phyloP scores from a whole-genome alignment of 805 yeast species.

The Lachancea mirantina region DNA sequence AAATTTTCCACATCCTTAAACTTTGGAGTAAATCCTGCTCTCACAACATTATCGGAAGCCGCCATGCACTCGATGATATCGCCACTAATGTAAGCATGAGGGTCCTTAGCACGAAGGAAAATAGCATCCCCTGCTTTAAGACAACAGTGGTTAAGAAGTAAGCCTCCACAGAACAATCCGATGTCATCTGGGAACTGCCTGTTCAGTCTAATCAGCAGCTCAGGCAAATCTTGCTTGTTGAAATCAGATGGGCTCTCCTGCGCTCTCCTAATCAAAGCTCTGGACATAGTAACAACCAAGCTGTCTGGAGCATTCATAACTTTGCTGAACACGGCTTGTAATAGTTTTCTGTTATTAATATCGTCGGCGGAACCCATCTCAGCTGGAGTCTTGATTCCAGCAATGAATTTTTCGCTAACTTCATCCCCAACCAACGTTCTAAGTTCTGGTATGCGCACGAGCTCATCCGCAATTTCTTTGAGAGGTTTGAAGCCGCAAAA shows the following conservation, averaged over 20 bases:
- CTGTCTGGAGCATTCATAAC: constrained; percentile 78
- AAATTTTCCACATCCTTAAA: constrained; percentile 90
- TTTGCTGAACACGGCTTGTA: constrained; percentile 69
- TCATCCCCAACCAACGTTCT: constrained; percentile 60
- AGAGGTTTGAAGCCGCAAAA: constrained; percentile 97
- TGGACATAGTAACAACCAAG: constrained; percentile 50
- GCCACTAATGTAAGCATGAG: constrained; percentile 95
- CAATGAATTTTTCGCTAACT: constrained; percentile 45
- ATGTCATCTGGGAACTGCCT: constrained; percentile 88
- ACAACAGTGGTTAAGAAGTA: constrained; percentile 80
- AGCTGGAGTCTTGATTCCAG: constrained; percentile 40
- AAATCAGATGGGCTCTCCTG: constrained; percentile 51
- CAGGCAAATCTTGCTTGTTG: constrained; percentile 48
- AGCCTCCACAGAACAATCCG: constrained; percentile 93
- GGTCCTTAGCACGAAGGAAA: constrained; percentile 93
- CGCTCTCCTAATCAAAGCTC: constrained; percentile 61
- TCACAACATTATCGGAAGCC: constrained; percentile 94
- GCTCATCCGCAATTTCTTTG: constrained; percentile 60
- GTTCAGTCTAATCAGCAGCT: constrained; percentile 67
- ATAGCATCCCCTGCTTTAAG: constrained; percentile 89
- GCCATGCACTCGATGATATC: constrained; percentile 99
- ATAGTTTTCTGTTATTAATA: constrained; percentile 49
- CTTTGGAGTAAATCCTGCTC: constrained; percentile 99
- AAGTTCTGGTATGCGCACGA: constrained; percentile 73
- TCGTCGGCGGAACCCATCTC: constrained; percentile 47